Conservation (phyloP, 2,329 filamentous ascomycete species). For the Phaeosphaeria sp. region DNA sequence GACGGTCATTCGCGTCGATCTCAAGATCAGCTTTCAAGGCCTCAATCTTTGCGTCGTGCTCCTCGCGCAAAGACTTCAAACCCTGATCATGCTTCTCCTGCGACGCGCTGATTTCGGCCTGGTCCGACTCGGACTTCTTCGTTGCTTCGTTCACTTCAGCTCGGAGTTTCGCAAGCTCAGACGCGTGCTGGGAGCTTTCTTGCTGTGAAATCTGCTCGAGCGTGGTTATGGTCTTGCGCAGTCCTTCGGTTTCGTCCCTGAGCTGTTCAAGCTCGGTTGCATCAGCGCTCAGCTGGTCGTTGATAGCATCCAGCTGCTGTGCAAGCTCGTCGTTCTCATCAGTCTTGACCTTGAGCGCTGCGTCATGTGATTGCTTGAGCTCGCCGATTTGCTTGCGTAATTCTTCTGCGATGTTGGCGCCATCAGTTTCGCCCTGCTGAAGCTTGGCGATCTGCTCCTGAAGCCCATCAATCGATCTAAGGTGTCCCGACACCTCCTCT, state of each 20-base stretch:
- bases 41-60: conserved; percentile 44
- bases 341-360: conserved; percentile 36
- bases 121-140: conserved; percentile 32
- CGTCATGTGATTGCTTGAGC: conserved; percentile 38
- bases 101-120: conserved; percentile 36
- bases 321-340: conserved; percentile 42
- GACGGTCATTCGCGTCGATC: conserved; percentile 43
- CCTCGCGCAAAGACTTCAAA: conserved; percentile 38
- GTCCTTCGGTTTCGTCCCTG: conserved; percentile 35
- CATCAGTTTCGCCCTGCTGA: conserved; percentile 44
- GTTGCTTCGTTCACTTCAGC: conserved; percentile 35
- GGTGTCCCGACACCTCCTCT: conserved; percentile 36
- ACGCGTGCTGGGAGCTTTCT: conserved; percentile 33
- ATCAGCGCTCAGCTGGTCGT: conserved; percentile 42
- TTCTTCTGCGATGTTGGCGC: conserved; percentile 37
- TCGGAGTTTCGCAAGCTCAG: conserved; percentile 29
- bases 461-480: conserved; percentile 40
- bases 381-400: conserved; percentile 41
- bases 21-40: conserved; percentile 45
- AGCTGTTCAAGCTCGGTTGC: conserved; percentile 34
- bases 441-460: conserved; percentile 42
- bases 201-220: conserved; percentile 40
- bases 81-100: conserved; percentile 38
- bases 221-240: conserved; percentile 42
- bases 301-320: conserved; percentile 43